Percentiles rank a stretch among this genome's conserved stretches.
These are phyloP conservation scores for Alternaria sp. DNA, from an alignment of 2,329 filamentous ascomycete genomes.

Conservation along the genomic window DNA sequence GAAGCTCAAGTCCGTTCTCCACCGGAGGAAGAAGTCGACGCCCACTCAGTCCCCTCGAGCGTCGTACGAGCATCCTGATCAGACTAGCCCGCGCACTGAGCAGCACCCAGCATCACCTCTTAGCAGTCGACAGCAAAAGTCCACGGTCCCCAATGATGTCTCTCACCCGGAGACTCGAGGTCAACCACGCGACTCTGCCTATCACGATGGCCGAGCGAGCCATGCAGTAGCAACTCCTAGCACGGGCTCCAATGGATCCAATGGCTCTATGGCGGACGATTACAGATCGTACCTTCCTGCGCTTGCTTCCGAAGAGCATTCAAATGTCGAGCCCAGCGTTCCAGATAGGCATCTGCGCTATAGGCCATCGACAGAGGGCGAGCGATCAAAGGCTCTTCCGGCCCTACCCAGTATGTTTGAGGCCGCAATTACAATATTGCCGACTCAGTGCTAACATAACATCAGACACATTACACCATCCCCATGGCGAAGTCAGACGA, in stretches of 20 bases:
- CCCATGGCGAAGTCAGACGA: neutral
- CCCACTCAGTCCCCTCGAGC: slow-evolving; percentile 10
- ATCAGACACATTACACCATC: slow-evolving; percentile 4
- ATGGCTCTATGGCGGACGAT: slow-evolving; percentile 28
- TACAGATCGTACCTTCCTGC: slow-evolving; percentile 29
- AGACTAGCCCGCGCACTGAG: slow-evolving; percentile 3
- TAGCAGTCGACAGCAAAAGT: neutral
- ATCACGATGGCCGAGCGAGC: slow-evolving; percentile 5
- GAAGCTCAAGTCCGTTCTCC: slow-evolving; percentile 25
- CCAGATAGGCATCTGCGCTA: slow-evolving; percentile 38
- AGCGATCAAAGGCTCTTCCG: slow-evolving; percentile 7
- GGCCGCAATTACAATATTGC: neutral
- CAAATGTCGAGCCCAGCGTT: slow-evolving; percentile 48
- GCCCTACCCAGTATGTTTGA: slow-evolving; percentile 12
- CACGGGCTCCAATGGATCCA: slow-evolving; percentile 16
- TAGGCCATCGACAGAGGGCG: slow-evolving; percentile 10
- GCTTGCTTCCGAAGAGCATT: slow-evolving; percentile 15
- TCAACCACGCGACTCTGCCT: slow-evolving; percentile 19
- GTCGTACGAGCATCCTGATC: slow-evolving; percentile 7
- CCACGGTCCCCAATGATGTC: neutral
- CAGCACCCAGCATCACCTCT: slow-evolving; percentile 3
- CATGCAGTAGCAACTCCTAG: neutral
- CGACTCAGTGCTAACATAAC: neutral
- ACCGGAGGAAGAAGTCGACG: slow-evolving; percentile 14
- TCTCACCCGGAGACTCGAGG: slow-evolving; percentile 8